Evolutionary conservation across 139 green algal species (phyloP).

Genomic region (Chlamydomonas sp.): DNA sequence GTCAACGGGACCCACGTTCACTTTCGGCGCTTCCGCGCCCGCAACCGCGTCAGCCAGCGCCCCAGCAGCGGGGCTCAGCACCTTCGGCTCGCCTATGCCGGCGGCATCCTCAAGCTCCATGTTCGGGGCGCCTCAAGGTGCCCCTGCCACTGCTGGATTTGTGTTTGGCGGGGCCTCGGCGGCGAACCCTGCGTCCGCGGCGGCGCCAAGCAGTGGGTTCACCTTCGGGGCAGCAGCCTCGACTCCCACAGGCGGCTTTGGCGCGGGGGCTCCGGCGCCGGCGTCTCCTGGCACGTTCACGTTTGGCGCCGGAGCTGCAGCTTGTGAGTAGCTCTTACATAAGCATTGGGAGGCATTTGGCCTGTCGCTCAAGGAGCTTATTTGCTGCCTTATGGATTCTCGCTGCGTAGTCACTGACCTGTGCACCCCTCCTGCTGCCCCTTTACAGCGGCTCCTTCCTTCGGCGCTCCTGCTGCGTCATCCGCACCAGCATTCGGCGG

Average conservation of each 20-base stretch:
- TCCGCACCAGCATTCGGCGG: neutral
- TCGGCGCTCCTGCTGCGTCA: neutral
- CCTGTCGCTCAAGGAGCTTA: no score
- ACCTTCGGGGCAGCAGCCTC: neutral
- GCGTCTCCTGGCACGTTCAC: neutral
- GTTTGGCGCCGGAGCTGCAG: neutral
- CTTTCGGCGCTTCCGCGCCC: neutral
- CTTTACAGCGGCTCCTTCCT: neutral
- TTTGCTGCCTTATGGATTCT: no score
- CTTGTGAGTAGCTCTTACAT: constrained; percentile 5
- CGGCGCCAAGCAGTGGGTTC: neutral
- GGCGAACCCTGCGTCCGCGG: neutral
- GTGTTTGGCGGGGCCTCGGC: neutral
- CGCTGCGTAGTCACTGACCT: no score
- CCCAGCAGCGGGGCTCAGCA: neutral
- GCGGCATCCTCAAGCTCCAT: neutral
- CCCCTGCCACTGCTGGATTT: neutral
- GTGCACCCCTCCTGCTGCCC: no score
- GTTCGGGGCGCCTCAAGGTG: neutral
- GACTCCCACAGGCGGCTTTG: neutral
- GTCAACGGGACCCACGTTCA: neutral
- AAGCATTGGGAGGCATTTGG: no score
- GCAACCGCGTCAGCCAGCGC: neutral
- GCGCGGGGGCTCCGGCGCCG: neutral
- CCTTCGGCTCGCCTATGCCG: constrained; percentile 20